Evolutionary conservation across 495 filamentous ascomycete species (phyloP), one percentile per base, ranked within the genome.

Genomic region (Penicillium ochrochloron): DNA sequence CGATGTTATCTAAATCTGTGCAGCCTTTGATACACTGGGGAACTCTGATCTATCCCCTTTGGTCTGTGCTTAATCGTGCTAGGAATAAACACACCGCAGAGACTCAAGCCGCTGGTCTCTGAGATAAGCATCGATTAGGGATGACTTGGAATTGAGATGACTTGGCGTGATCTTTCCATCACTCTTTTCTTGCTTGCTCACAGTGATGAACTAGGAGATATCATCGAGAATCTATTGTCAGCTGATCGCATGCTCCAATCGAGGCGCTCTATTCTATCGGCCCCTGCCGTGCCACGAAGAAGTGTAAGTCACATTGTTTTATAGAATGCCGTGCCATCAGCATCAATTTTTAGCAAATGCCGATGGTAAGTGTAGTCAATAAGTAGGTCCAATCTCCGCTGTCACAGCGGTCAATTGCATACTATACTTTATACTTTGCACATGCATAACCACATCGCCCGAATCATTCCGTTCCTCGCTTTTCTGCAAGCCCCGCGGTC

Each of bases 261-360:
- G 21, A n/a, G 15, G 27, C 19, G 14, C 14, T 21, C 39, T 33
- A 48, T 19, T 21, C 39, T 33, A 48, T 31, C 17, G 19, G 17
- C 8, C 15, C 0, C 33, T n/a, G 53, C 29, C 31, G 60, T 57
- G 60, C 60, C 41, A 62, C 41, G 5, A 27, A 27, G 25, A 27
- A 27, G 25, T 4, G 25, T 27, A 27, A 27, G 1, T 4, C 25
- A 27, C 25, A 27, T 27, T 27, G 25, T 27, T 27, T 1, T 27
- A 4, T 27, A 27, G 25, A 27, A 27, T 27, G 4, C 4, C 4
- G 25, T 2, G 25, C 4, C 25, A 27, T 27, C 1, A 27, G 4
- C 25, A 27, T 27, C 1, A 27, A 27, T 27, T 27, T 27, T 4
- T 27, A 27, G 25, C 25, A 27, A 27, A 27, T 27, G 4, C 4